Evolutionary conservation across 257 asterid genomes (phyloP).

Genomic region (Solanum neorickii): DNA sequence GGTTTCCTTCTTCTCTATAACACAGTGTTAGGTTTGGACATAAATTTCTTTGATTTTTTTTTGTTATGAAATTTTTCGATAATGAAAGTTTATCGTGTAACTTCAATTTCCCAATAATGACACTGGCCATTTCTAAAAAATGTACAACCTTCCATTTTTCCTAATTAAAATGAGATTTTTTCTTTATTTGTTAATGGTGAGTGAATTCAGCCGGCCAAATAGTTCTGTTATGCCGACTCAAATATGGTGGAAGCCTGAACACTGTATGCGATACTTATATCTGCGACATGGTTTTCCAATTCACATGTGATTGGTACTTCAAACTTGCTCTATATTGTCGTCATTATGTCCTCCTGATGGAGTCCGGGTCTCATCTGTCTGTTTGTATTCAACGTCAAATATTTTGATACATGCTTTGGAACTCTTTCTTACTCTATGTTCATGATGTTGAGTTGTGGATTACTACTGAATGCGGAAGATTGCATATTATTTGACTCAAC

Average conservation of each 20-base stretch:
- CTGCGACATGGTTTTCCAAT: conserved; percentile 90
- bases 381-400: neutral
- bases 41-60: no score
- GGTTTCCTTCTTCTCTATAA: no score
- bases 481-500: conserved; percentile 81
- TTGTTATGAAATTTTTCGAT: no score
- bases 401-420: neutral
- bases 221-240: no score
- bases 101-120: no score
- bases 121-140: no score
- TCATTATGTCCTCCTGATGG: neutral
- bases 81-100: no score
- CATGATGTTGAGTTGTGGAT: conserved; percentile 57
- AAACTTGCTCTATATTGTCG: neutral
- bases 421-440: neutral
- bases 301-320: conserved; percentile 56
- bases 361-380: neutral
- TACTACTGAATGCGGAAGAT: conserved; percentile 82
- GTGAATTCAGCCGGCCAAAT: no score
- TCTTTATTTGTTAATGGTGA: no score
- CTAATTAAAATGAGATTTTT: no score
- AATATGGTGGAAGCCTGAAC: conserved; percentile 4
- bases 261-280: conserved; percentile 90
- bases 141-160: no score
- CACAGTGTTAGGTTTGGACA: no score